Evolutionary conservation across 495 filamentous ascomycete genomes (phyloP).

Genomic region (Poronia punctata): DNA sequence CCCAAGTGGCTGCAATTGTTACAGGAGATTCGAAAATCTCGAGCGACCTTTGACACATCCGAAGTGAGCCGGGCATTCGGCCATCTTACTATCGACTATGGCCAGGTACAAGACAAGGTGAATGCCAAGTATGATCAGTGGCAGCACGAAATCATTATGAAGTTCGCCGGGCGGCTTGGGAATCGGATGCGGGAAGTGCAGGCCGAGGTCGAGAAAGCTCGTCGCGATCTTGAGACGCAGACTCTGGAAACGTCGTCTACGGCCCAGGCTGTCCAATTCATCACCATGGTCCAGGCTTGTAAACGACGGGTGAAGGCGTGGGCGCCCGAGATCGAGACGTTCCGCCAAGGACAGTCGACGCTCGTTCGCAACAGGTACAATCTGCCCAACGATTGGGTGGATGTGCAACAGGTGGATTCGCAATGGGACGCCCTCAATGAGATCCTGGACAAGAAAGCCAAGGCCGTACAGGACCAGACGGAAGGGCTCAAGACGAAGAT

Average conservation of each 20-base stretch:
- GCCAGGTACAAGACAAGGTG: conserved; percentile 95
- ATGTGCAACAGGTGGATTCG: conserved; percentile 86
- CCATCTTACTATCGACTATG: conserved; percentile 90
- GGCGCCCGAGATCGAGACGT: conserved; percentile 92
- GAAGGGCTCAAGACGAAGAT: conserved; percentile 96
- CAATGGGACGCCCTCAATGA: conserved; percentile 91
- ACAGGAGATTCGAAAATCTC: conserved; percentile 87
- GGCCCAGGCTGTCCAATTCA: conserved; percentile 93
- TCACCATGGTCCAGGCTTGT: conserved; percentile 93
- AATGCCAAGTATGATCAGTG: conserved; percentile 99
- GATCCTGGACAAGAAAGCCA: conserved; percentile 78
- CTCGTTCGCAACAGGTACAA: conserved; percentile 85
- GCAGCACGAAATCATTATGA: conserved; percentile 92
- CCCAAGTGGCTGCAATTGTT: conserved; percentile 89
- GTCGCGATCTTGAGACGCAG: conserved; percentile 81
- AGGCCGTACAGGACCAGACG: conserved; percentile 91
- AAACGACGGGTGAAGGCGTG: conserved; percentile 87
- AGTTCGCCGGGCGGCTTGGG: conserved; percentile 86
- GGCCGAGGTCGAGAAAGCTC: conserved; percentile 78
- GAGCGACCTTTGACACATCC: conserved; percentile 92
- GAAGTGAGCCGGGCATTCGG: conserved; percentile 87
- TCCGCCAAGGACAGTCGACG: conserved; percentile 89
- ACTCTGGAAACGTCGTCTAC: conserved; percentile 89
- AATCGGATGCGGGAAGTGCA: conserved; percentile 84
- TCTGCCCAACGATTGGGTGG: conserved; percentile 87